These are phyloP conservation scores for Gracilaria vermiculophylla DNA, from an alignment of 23 red algal genomes.

Conservation along the genomic window DNA sequence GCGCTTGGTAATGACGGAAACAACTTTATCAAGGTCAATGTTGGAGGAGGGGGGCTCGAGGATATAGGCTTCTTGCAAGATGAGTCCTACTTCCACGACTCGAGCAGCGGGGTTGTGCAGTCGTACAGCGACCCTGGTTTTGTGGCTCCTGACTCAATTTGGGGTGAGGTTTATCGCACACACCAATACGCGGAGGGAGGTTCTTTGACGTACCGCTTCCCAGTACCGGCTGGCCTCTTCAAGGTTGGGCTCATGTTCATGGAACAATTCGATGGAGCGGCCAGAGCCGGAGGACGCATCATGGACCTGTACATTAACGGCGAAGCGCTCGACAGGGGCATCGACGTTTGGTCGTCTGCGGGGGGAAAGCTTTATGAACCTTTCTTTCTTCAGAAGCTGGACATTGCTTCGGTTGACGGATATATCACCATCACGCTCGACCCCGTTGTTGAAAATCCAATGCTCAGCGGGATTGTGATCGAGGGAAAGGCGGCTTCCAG, in stretches of 20 bases:
- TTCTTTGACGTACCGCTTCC: slow-evolving; percentile 33
- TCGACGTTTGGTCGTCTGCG: slow-evolving; percentile 44
- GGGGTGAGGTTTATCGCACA: slow-evolving; percentile 53
- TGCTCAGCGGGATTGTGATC: slow-evolving; percentile 47
- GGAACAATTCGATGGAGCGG: slow-evolving; percentile 53
- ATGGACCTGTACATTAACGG: slow-evolving; percentile 52
- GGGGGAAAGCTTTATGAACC: slow-evolving; percentile 44
- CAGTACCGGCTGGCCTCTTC: slow-evolving; percentile 22
- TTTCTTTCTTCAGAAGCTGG: slow-evolving; percentile 47
- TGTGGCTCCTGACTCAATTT: background rate
- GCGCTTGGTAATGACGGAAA: slow-evolving; percentile 9
- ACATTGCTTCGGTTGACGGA: slow-evolving; percentile 35
- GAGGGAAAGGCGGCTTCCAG: slow-evolving; percentile 28
- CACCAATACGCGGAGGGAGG: slow-evolving; percentile 43
- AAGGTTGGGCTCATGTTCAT: slow-evolving; percentile 52
- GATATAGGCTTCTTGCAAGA: slow-evolving; percentile 50
- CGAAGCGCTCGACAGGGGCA: slow-evolving; percentile 14
- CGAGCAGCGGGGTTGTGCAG: slow-evolving; percentile 4
- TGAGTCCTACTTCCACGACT: slow-evolving; percentile 32
- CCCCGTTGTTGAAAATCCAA: slow-evolving; percentile 48
- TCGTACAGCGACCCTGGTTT: slow-evolving; percentile 8
- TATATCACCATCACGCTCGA: slow-evolving; percentile 42
- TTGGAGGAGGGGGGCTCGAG: slow-evolving; percentile 2
- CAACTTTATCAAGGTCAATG: slow-evolving; percentile 52
- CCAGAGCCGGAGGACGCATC: slow-evolving; percentile 17